Percentiles rank a stretch among this genome's conserved stretches.
Evolutionary conservation across 2,329 filamentous ascomycete species (phyloP).

Genomic region (Paramyrothecium sp.): DNA sequence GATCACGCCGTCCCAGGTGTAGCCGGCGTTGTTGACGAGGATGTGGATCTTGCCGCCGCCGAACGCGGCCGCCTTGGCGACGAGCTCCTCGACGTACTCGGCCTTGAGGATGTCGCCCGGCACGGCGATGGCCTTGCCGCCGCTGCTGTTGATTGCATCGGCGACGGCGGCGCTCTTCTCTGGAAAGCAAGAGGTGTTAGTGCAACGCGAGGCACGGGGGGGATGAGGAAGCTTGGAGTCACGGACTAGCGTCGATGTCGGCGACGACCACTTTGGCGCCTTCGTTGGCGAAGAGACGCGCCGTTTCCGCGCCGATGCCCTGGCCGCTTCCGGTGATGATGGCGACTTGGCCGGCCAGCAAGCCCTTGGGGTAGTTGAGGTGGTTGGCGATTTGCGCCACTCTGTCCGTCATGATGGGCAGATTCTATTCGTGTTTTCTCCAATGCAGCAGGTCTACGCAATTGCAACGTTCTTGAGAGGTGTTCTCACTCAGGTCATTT

Average conservation of each 20-base stretch:
- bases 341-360: constrained; percentile 77
- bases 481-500: too few species aligned
- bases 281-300: constrained; percentile 80
- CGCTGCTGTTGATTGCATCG: constrained; percentile 64
- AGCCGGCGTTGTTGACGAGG: constrained; percentile 88
- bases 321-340: constrained; percentile 87
- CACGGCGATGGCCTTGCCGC: constrained; percentile 69
- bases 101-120: constrained; percentile 74
- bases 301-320: constrained; percentile 84
- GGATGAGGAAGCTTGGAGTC: not conserved
- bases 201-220: not conserved
- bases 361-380: constrained; percentile 77
- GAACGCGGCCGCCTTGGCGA: constrained; percentile 74
- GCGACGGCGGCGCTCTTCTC: constrained; percentile 69
- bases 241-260: constrained; percentile 73
- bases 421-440: not conserved
- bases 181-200: constrained; percentile 24
- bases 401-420: constrained; percentile 49
- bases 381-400: constrained; percentile 72
- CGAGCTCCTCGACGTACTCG: constrained; percentile 68
- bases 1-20: constrained; percentile 90
- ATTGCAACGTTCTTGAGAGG: too few species aligned
- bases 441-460: not conserved
- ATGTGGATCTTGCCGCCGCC: constrained; percentile 86
- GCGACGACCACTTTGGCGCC: constrained; percentile 81